These are phyloP conservation scores for Yamadazyma laniorum DNA, from an alignment of 805 yeast genomes.

Conservation along the genomic window DNA sequence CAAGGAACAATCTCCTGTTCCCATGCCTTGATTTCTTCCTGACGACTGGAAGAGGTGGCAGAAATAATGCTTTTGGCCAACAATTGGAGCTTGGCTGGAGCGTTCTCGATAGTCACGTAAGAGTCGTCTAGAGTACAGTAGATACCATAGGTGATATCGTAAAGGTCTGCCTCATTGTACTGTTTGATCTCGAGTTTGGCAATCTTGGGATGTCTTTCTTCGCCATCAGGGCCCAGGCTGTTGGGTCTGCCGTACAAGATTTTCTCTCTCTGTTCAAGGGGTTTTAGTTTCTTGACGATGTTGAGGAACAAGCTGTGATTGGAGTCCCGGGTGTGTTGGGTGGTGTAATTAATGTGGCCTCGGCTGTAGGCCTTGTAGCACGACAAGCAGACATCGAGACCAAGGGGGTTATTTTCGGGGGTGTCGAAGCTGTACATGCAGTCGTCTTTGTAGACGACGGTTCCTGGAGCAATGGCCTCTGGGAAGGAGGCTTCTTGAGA, in stretches of 20 bases:
- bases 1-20: constrained; percentile 83
- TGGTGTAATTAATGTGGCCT: constrained; percentile 47
- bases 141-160: constrained; percentile 43
- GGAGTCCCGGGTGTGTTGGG: constrained; percentile 50
- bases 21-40: constrained; percentile 85
- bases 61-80: constrained; percentile 46
- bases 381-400: constrained; percentile 71
- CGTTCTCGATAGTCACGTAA: constrained; percentile 20
- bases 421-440: constrained; percentile 85
- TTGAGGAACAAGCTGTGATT: constrained; percentile 61
- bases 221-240: constrained; percentile 20
- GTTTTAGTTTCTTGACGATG: constrained; percentile 51
- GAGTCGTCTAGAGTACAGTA: constrained; percentile 37
- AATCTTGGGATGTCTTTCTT: constrained; percentile 41
- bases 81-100: constrained; percentile 21
- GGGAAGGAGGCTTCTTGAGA: not conserved
- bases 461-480: constrained; percentile 3
- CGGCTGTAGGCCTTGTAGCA: constrained; percentile 73
- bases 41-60: constrained; percentile 57
- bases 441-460: constrained; percentile 66
- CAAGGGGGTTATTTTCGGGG: constrained; percentile 46
- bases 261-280: constrained; percentile 24
- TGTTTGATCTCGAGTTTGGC: constrained; percentile 68
- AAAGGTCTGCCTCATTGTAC: constrained; percentile 60
- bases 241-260: not conserved